Percentiles rank a stretch among this genome's conserved stretches.
Conservation (phyloP, 73 alveolate genomes). For the Tetrahymena thermophila region DNA sequence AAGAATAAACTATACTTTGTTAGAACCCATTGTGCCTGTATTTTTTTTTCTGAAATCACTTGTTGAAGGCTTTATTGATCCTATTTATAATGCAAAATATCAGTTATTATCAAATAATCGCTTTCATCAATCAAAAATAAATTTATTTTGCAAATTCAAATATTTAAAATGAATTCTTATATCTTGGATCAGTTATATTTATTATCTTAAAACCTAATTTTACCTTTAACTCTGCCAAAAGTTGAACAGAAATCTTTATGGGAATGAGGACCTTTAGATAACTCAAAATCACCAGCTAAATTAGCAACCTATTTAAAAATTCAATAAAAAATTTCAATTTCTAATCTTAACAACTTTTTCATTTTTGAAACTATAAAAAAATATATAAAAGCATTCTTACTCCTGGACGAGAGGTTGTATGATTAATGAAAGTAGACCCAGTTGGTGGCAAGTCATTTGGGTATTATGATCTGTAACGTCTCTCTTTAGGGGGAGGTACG, state of each 20-base stretch:
- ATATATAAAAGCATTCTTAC: conserved; percentile 63
- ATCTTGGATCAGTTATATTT: background rate
- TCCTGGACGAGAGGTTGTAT: conserved; percentile 85
- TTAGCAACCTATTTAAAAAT: conserved; percentile 18
- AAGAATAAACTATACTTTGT: background rate
- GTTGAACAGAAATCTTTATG: conserved; percentile 53
- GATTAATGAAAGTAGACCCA: conserved; percentile 78
- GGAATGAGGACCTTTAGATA: conserved; percentile 61
- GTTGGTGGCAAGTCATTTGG: conserved; percentile 86
- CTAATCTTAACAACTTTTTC: conserved; percentile 18
- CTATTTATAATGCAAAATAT: background rate
- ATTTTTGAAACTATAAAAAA: conserved; percentile 27
- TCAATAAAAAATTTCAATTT: background rate
- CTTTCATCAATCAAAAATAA: background rate
- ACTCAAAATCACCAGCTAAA: conserved; percentile 48
- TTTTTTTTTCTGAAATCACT: conserved; percentile 56
- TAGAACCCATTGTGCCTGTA: conserved; percentile 59
- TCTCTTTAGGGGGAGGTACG: conserved; percentile 81
- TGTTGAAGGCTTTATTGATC: conserved; percentile 66
- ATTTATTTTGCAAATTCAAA: background rate
- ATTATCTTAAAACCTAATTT: background rate
- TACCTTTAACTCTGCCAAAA: conserved; percentile 62
- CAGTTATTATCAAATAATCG: background rate
- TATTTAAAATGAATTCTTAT: background rate
- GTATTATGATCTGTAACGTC: conserved; percentile 68